phyloP scores from a whole-genome alignment of 257 asterid genomes.

The Mitragyna speciosa region DNA sequence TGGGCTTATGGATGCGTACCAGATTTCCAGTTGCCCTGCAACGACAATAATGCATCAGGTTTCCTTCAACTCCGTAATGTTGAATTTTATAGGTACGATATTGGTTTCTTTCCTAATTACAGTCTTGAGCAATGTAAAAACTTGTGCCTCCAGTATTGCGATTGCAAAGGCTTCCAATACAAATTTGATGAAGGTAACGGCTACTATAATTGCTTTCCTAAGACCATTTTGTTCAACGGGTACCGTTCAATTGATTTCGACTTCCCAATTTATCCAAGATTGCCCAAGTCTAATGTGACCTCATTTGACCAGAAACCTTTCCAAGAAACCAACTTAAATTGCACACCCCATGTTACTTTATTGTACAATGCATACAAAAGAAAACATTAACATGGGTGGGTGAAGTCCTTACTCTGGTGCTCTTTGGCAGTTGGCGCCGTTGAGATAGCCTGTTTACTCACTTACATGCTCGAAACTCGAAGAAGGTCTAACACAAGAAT shows the following conservation, averaged over 20 bases:
- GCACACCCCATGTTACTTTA: not conserved
- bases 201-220: constrained; percentile 31
- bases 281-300: constrained; percentile 3
- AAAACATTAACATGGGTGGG: not conserved
- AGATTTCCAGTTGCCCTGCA: constrained; percentile 24
- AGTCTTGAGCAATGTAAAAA: constrained; percentile 28
- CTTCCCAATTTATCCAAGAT: constrained; percentile 19
- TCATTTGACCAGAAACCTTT: not conserved
- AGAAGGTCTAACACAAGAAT: not conserved
- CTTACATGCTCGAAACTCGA: not conserved
- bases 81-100: constrained; percentile 43
- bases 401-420: not conserved
- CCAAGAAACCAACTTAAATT: constrained; percentile 3
- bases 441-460: constrained; percentile 1
- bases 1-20: constrained; percentile 45
- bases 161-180: constrained; percentile 46
- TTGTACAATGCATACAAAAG: not conserved
- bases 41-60: not conserved
- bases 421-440: constrained; percentile 14
- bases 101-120: constrained; percentile 19
- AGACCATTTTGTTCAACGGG: constrained; percentile 32
- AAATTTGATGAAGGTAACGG: not conserved
- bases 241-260: constrained; percentile 13
- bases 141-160: constrained; percentile 27
- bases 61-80: constrained; percentile 26